A percentile compares a stretch with the other conserved stretches of the same genome.
These are phyloP conservation scores for Coriaria nepalensis DNA, from an alignment of 306 rosid species.

Conservation along the genomic window DNA sequence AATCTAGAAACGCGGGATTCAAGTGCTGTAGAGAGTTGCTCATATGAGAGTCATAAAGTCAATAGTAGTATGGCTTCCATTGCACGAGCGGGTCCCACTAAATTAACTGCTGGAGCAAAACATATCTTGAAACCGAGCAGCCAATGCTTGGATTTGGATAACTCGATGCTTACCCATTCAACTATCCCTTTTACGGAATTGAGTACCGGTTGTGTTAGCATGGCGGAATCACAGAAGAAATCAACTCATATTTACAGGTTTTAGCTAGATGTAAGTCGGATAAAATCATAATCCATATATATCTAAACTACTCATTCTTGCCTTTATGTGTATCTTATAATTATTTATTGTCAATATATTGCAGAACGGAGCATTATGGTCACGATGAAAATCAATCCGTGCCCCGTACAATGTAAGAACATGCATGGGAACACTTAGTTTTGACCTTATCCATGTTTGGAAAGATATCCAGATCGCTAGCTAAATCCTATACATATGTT, in stretches of 20 bases:
- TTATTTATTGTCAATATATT: too few relatives aligned
- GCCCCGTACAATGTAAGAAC: too few relatives aligned
- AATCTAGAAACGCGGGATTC: constrained; percentile 30
- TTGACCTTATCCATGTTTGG: too few relatives aligned
- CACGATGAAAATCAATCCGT: too few relatives aligned
- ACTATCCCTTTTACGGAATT: constrained; percentile 32
- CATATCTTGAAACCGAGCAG: constrained; percentile 58
- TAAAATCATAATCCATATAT: too few relatives aligned
- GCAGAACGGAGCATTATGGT: too few relatives aligned
- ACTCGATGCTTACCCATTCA: constrained; percentile 28
- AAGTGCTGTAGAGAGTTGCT: constrained; percentile 18
- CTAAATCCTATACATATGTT: too few relatives aligned
- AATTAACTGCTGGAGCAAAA: constrained; percentile 64
- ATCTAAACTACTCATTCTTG: neutral
- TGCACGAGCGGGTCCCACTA: constrained; percentile 56
- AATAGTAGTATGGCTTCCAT: constrained; percentile 20
- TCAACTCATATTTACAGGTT: constrained; percentile 55
- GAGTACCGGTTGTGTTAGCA: constrained; percentile 29
- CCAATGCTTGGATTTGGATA: constrained; percentile 34
- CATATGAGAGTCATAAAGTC: constrained; percentile 19
- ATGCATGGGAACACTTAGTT: too few relatives aligned
- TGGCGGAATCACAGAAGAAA: constrained; percentile 42
- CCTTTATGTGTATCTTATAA: too few relatives aligned
- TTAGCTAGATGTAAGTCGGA: constrained; percentile 19
- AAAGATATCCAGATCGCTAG: too few relatives aligned